phyloP scores from a whole-genome alignment of 345 rosid genomes.

The Rhodamnia argentea region DNA sequence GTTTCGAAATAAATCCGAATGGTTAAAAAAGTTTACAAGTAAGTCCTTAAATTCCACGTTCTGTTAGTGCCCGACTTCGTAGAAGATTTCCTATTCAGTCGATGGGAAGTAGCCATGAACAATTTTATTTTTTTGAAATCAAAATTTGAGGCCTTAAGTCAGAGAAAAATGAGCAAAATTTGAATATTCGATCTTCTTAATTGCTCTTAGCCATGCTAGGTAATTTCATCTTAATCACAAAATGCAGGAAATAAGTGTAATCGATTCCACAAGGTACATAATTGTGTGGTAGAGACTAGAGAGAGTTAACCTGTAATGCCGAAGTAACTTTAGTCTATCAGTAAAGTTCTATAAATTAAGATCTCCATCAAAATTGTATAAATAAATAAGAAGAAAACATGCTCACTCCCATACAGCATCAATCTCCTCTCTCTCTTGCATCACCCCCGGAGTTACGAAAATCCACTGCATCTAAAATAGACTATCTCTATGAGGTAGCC shows the following conservation, averaged over 20 bases:
- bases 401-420: too few relatives aligned
- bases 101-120: not conserved
- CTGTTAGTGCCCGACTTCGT: not conserved
- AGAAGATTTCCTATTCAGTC: not conserved
- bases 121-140: not conserved
- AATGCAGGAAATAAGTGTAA: too few relatives aligned
- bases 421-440: too few relatives aligned
- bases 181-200: not conserved
- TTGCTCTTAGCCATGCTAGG: rapidly evolving
- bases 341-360: not conserved
- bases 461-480: too few relatives aligned
- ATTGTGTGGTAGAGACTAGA: not conserved
- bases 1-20: not conserved
- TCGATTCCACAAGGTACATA: not conserved
- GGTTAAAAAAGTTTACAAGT: not conserved
- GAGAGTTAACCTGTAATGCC: not conserved
- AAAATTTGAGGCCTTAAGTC: not conserved
- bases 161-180: not conserved
- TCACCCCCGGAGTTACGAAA: too few relatives aligned
- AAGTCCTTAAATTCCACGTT: not conserved
- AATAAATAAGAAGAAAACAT: too few relatives aligned
- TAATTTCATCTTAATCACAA: not conserved
- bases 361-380: not conserved
- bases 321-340: not conserved
- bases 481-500: too few relatives aligned